Conservation (phyloP, 371 early-diverging fungal species). For the Mortierella sp. region DNA sequence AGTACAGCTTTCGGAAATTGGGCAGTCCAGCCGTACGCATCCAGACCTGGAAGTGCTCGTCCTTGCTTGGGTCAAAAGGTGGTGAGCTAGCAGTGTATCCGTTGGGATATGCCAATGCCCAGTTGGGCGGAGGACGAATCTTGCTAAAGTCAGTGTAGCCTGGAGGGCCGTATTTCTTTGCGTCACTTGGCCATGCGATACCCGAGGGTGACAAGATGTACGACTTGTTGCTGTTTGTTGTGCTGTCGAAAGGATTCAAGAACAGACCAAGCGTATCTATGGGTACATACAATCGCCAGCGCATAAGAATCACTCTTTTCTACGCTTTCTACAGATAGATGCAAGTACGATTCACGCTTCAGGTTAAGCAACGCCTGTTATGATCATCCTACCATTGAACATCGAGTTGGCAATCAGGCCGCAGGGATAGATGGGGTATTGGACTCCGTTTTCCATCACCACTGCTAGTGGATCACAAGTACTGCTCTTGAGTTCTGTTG, state of each 20-base stretch:
- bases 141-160: constrained; percentile 60
- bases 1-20: constrained; percentile 97
- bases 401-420: constrained; percentile 98
- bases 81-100: constrained; percentile 71
- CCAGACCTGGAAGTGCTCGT: constrained; percentile 98
- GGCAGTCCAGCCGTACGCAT: constrained; percentile 97
- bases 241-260: constrained; percentile 26
- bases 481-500: constrained; percentile 31
- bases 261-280: constrained; percentile 49
- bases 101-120: constrained; percentile 75
- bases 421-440: constrained; percentile 91
- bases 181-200: constrained; percentile 94
- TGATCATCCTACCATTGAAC: constrained; percentile 62
- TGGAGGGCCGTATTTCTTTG: constrained; percentile 73
- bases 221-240: constrained; percentile 27
- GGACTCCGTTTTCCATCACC: constrained; percentile 24
- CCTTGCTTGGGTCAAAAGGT: constrained; percentile 75
- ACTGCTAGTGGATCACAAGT: constrained; percentile 31
- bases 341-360: background rate
- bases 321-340: too few species aligned
- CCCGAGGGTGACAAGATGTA: constrained; percentile 70
- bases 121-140: constrained; percentile 85
- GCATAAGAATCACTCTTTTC: background rate
- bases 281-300: background rate
- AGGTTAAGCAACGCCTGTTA: background rate